phyloP scores from a whole-genome alignment of 768 basidiomycete genomes.

The Coprinopsis cinerea region DNA sequence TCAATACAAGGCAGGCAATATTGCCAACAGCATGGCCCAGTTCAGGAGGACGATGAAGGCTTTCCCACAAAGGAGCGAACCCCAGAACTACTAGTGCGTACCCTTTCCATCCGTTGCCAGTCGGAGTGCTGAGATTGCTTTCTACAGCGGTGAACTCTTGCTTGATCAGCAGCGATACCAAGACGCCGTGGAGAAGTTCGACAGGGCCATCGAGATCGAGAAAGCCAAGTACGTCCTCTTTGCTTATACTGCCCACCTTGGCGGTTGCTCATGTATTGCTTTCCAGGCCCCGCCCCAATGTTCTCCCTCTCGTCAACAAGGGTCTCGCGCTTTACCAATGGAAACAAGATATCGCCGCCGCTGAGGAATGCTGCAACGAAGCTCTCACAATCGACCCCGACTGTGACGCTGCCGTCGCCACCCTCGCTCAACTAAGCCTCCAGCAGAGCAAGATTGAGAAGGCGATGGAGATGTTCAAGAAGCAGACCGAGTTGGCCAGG shows the following conservation, averaged over 20 bases:
- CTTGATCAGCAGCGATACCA: constrained; percentile 86
- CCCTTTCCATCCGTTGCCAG: background rate
- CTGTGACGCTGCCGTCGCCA: constrained; percentile 95
- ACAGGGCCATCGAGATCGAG: constrained; percentile 85
- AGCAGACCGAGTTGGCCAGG: constrained; percentile 79
- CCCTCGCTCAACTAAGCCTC: constrained; percentile 86
- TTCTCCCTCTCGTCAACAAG: constrained; percentile 93
- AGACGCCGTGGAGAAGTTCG: constrained; percentile 90
- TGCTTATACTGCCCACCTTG: constrained; percentile 1
- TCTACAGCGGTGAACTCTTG: constrained; percentile 80
- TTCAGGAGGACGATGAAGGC: constrained; percentile 81
- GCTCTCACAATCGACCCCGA: constrained; percentile 86
- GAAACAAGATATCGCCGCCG: constrained; percentile 82
- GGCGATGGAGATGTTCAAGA: constrained; percentile 82
- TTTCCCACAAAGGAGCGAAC: constrained; percentile 86
- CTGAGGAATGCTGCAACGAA: constrained; percentile 82
- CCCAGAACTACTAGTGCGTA: constrained; percentile 89
- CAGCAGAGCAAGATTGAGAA: constrained; percentile 87
- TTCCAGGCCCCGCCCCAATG: constrained; percentile 55
- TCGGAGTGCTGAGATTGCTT: background rate
- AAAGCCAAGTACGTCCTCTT: constrained; percentile 47
- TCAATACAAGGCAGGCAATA: constrained; percentile 83
- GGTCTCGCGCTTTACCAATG: constrained; percentile 95
- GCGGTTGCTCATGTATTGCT: background rate
- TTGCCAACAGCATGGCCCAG: constrained; percentile 80